Evolutionary conservation across 1,284 basidiomycete genomes (phyloP).

Genomic region (Dichomitus squalens): DNA sequence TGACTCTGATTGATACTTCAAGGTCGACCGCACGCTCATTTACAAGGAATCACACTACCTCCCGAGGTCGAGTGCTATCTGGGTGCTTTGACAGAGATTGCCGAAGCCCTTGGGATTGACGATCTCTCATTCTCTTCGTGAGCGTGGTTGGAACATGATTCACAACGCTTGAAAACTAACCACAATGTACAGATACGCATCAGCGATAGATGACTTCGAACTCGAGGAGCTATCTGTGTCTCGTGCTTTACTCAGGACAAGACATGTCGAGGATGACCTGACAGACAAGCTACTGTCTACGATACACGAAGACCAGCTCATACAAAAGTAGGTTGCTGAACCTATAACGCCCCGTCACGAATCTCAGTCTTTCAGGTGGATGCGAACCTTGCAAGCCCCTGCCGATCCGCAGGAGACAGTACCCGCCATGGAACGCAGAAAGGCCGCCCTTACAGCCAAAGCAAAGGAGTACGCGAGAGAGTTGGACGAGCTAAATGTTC

Average conservation of each 20-base stretch:
- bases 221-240: slow-evolving; percentile 34
- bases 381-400: slow-evolving; percentile 30
- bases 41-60: slow-evolving; percentile 3
- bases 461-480: slow-evolving; percentile 48
- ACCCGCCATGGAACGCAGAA: slow-evolving; percentile 38
- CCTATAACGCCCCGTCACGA: neutral
- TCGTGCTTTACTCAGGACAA: slow-evolving; percentile 36
- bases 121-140: slow-evolving; percentile 29
- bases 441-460: slow-evolving; percentile 41
- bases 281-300: slow-evolving; percentile 34
- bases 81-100: slow-evolving; percentile 23
- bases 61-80: slow-evolving; percentile 14
- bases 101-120: slow-evolving; percentile 28
- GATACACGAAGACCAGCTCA: slow-evolving; percentile 37
- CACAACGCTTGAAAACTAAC: neutral
- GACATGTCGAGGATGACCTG: slow-evolving; percentile 41
- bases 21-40: slow-evolving; percentile 4
- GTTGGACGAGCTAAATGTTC: slow-evolving; percentile 38
- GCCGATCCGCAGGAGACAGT: slow-evolving; percentile 31
- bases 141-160: neutral
- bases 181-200: slow-evolving; percentile 36
- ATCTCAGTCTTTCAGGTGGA: slow-evolving; percentile 38
- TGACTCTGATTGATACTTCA: neutral
- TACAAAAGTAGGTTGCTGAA: slow-evolving; percentile 37
- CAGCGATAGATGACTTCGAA: slow-evolving; percentile 38